Conservation (phyloP, 345 rosid genomes). For the Tarenaya hassleriana region DNA sequence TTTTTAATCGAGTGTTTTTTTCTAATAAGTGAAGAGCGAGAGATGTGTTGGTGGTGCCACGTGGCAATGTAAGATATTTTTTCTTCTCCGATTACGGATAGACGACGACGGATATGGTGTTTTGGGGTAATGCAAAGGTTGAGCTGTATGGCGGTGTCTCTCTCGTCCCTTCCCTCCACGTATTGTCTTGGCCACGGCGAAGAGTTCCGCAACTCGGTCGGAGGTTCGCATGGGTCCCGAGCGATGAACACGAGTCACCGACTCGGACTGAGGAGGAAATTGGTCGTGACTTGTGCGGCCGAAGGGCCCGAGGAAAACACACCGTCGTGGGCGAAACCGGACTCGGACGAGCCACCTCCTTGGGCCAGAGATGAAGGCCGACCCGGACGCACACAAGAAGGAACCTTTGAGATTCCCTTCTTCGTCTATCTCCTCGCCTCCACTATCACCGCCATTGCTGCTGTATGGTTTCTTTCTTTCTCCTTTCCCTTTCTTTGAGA, state of each 20-base stretch:
- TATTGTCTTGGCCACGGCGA: conserved; percentile 21
- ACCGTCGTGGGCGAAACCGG: conserved; percentile 87
- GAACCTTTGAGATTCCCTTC: conserved; percentile 49
- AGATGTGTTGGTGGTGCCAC: too few species aligned
- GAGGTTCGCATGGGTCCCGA: not conserved
- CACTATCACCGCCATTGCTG: conserved; percentile 83
- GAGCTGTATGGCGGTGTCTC: conserved; percentile 29
- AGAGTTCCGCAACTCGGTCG: too few species aligned
- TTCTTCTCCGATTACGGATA: too few species aligned
- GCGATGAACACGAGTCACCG: conserved; percentile 16
- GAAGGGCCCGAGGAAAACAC: conserved; percentile 46
- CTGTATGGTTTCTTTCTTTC: conserved; percentile 39
- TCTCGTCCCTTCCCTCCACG: conserved; percentile 19
- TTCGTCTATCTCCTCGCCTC: conserved; percentile 74
- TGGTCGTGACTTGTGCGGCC: conserved; percentile 28
- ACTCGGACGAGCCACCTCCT: conserved; percentile 81
- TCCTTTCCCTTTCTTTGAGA: conserved; percentile 4
- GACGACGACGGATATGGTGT: too few species aligned
- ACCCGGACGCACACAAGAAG: too few species aligned
- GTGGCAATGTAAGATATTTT: too few species aligned
- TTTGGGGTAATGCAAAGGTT: too few species aligned
- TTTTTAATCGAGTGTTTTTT: too few species aligned
- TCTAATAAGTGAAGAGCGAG: too few species aligned
- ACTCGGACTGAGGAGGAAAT: too few species aligned
- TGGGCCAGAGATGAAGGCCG: conserved; percentile 74